Conservation (phyloP, 2,329 filamentous ascomycete species). For the Neofusicoccum umdonicola region DNA sequence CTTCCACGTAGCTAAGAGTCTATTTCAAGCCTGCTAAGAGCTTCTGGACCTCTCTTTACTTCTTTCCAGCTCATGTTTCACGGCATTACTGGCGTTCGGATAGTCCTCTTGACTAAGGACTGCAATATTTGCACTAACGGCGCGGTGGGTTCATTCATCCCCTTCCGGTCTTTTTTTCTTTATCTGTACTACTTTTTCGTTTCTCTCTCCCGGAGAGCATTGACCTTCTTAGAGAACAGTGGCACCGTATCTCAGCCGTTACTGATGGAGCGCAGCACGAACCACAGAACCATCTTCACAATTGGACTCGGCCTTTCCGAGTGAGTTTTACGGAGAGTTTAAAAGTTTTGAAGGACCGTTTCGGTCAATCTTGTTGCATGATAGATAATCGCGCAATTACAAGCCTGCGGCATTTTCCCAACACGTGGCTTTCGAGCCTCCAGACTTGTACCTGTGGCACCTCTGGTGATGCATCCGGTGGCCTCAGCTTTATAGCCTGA, state of each 20-base stretch:
- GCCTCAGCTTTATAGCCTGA: not conserved
- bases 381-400: slow-evolving; percentile 15
- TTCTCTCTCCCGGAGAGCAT: slow-evolving; percentile 2
- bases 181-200: not conserved
- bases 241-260: slow-evolving; percentile 14
- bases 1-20: not conserved
- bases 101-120: not conserved
- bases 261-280: slow-evolving; percentile 12
- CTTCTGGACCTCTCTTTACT: not conserved
- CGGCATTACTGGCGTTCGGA: slow-evolving; percentile 2
- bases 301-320: not conserved
- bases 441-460: not conserved
- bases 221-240: slow-evolving; percentile 12
- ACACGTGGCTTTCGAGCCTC: not conserved
- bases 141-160: slow-evolving; percentile 10
- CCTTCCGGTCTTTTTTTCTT: not conserved
- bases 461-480: slow-evolving; percentile 5
- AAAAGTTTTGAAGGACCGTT: slow-evolving; percentile 9
- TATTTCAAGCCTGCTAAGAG: not conserved
- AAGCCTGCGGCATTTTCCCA: slow-evolving; percentile 8
- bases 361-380: slow-evolving; percentile 8
- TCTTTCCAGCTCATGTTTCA: not conserved
- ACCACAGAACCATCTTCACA: not conserved
- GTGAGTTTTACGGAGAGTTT: not conserved
- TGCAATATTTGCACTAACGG: not conserved